Evolutionary conservation across 106 monocot species (phyloP).

Genomic region (Amphibolis antarctica): DNA sequence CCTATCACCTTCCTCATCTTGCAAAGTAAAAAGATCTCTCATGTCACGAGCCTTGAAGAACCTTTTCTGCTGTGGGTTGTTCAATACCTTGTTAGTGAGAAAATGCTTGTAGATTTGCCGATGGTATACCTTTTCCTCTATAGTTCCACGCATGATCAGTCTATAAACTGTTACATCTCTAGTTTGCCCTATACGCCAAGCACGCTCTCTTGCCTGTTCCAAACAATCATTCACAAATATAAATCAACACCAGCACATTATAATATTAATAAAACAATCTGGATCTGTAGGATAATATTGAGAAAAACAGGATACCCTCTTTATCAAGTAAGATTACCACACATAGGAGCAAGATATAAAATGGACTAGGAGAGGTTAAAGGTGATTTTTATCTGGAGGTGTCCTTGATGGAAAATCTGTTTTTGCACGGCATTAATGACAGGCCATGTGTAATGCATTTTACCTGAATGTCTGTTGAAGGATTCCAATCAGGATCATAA

Average conservation of each 20-base stretch:
- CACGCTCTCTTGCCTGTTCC: constrained; percentile 87
- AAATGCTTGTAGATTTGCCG: constrained; percentile 98
- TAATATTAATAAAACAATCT: too few relatives aligned
- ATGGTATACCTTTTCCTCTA: constrained; percentile 97
- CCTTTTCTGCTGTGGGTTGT: constrained; percentile 83
- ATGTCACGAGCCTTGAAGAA: constrained; percentile 90
- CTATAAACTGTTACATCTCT: constrained; percentile 82
- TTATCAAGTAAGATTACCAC: too few relatives aligned
- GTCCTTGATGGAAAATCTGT: not conserved
- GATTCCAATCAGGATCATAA: constrained; percentile 99
- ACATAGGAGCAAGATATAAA: too few relatives aligned
- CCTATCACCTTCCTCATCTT: constrained; percentile 39
- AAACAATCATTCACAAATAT: not conserved
- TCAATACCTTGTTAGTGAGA: constrained; percentile 84
- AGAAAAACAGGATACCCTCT: too few relatives aligned
- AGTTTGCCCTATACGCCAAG: constrained; percentile 95
- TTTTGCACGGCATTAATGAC: not conserved
- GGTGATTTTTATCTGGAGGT: too few relatives aligned
- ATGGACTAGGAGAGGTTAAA: too few relatives aligned
- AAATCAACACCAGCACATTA: not conserved
- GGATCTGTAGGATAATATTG: too few relatives aligned
- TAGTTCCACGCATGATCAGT: constrained; percentile 89
- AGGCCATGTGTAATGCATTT: not conserved
- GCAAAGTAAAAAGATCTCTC: constrained; percentile 76
- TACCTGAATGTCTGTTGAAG: constrained; percentile 99